Evolutionary conservation across 805 yeast species (phyloP).

Genomic region (Candida pseudoglaebosa): DNA sequence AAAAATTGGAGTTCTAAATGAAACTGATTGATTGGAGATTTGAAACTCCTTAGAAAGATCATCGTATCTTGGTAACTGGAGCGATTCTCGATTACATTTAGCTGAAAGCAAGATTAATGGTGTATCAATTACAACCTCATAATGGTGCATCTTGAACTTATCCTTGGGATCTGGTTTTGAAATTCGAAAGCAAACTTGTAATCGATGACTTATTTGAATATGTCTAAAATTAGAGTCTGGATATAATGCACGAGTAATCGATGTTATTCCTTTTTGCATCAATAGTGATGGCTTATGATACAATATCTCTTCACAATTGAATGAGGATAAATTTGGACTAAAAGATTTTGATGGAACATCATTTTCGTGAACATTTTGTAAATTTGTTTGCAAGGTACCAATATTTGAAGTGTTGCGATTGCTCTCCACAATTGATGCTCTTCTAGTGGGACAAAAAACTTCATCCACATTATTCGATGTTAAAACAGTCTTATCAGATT

Average conservation of each 20-base stretch:
- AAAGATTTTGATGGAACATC: slow-evolving; percentile 16
- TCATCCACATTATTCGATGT: slow-evolving; percentile 14
- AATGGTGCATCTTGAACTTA: slow-evolving; percentile 56
- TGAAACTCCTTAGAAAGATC: slow-evolving; percentile 11
- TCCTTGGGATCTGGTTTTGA: slow-evolving; percentile 54
- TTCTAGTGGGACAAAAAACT: slow-evolving; percentile 17
- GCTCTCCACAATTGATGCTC: slow-evolving; percentile 22
- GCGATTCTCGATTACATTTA: slow-evolving; percentile 37
- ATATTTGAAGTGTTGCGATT: slow-evolving; percentile 12
- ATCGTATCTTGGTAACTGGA: slow-evolving; percentile 38
- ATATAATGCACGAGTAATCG: slow-evolving; percentile 40
- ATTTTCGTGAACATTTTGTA: slow-evolving; percentile 22
- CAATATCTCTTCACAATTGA: slow-evolving; percentile 23
- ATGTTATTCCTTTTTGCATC: slow-evolving; percentile 33
- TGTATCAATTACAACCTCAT: slow-evolving; percentile 77
- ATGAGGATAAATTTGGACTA: slow-evolving; percentile 28
- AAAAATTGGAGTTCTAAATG: slow-evolving; percentile 38
- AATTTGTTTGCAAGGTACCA: slow-evolving; percentile 38
- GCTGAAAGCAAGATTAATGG: slow-evolving; percentile 52
- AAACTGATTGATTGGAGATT: slow-evolving; percentile 15
- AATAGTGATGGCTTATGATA: slow-evolving; percentile 18
- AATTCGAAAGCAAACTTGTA: slow-evolving; percentile 68
- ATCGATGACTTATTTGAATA: slow-evolving; percentile 59
- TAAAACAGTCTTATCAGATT: slow-evolving; percentile 27
- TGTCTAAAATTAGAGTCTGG: slow-evolving; percentile 65